These are phyloP conservation scores for Penicillium sp. DNA, from an alignment of 2,329 filamentous ascomycete genomes.

Conservation along the genomic window DNA sequence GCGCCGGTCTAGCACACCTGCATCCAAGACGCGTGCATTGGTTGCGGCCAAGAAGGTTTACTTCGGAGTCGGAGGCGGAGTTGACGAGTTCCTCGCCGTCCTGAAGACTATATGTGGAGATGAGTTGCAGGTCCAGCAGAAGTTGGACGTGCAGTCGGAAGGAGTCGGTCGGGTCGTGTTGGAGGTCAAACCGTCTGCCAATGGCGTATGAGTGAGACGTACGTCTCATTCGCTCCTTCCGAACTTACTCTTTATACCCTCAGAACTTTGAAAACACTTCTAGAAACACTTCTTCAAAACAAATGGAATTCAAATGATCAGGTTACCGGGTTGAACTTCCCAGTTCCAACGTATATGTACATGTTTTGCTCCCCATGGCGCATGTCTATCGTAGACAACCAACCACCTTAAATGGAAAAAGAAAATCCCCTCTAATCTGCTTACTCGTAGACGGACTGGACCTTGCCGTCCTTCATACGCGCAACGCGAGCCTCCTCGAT, in stretches of 20 bases:
- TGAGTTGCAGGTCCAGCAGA: conserved; percentile 36
- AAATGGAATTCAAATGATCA: conserved; percentile 34
- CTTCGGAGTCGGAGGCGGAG: conserved; percentile 68
- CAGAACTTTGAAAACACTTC: not conserved
- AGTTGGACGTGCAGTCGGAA: conserved; percentile 44
- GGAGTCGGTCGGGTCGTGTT: conserved; percentile 51
- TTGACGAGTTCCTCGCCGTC: conserved; percentile 59
- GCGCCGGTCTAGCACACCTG: conserved; percentile 38
- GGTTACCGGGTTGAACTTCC: conserved; percentile 31
- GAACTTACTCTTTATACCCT: not conserved
- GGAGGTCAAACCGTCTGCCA: conserved; percentile 34
- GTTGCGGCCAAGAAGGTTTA: conserved; percentile 68
- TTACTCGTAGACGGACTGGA: conserved; percentile 50
- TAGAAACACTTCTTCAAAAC: conserved; percentile 16
- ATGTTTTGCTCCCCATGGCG: conserved; percentile 32
- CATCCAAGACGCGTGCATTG: conserved; percentile 51
- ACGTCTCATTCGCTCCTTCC: not conserved
- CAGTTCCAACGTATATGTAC: conserved; percentile 42
- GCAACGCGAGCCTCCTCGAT: conserved; percentile 60
- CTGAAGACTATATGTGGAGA: conserved; percentile 33
- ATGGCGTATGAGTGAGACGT: not conserved
- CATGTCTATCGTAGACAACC: conserved; percentile 31
- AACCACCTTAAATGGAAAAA: conserved; percentile 20
- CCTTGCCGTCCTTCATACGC: conserved; percentile 50
- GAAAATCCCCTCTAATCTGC: conserved; percentile 21